Base-by-base conservation (phyloP, 345 rosid species). In the Camelina sativa region DNA sequence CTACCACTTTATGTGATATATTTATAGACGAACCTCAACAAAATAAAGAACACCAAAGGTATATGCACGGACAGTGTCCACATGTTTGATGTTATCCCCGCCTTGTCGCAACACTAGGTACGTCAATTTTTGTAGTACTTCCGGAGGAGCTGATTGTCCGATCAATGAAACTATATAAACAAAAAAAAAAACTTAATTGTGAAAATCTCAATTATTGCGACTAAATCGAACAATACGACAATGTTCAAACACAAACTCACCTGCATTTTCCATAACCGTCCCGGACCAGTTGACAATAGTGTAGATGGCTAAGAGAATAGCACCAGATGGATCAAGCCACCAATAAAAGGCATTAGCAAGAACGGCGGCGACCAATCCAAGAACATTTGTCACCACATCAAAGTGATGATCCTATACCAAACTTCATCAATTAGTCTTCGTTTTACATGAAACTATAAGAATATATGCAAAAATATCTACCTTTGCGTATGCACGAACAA, bases 281-380 rank as follows among this genome's bases (percentile, higher is more conserved):
- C 79, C 87, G 2, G 97, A 91, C 97, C 98, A 94, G 65, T 90
- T 90, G 62, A 79, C 6, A 32, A 94, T 94, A n/a, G 96, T 94
- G 76, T 94, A 94, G 6, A 94, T 61, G 38, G 97, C 99, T 52
- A 91, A 92, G 38, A 84, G 66, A 37, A 90, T 86, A 20, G 97
- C 97, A 67, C 97, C 99, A 20, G 74, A 77, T 2, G 99, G 97
- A 63, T 95, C 99, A 12, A 95, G 88, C 97, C 97, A 95, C 99
- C 97, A 95, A 61, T 78, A 85, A 74, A 62, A 82, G 28, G 79
- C 75, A 81, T 91, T 89, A 38, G 92, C 97, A 32, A 95, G 90
- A 78, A 91, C 75, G 17, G 97, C 99, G 4, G 99, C 88, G 11
- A 82, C 84, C 17, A 95, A 64, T 52, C 97, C 99, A 10, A 91